These are phyloP conservation scores for Sporobolomyces phaffii DNA, from an alignment of 768 basidiomycete species.

Conservation along the genomic window DNA sequence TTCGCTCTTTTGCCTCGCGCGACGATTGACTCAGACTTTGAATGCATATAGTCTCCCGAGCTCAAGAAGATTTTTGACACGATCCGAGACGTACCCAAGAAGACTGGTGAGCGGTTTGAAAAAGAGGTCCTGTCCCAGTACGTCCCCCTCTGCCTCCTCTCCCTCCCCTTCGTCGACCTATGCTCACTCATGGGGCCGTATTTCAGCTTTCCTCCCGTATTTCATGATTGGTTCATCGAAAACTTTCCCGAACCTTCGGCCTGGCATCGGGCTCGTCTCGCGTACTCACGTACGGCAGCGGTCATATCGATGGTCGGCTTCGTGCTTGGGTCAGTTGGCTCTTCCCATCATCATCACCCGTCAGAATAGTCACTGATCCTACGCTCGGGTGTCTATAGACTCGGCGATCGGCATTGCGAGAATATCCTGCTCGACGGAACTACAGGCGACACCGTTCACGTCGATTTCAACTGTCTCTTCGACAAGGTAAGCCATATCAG, in stretches of 20 bases:
- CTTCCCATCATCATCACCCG: not conserved
- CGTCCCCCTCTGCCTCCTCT: conserved; percentile 37
- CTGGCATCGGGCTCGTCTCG: conserved; percentile 82
- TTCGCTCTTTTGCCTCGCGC: not conserved
- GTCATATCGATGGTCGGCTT: conserved; percentile 99
- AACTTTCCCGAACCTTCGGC: conserved; percentile 94
- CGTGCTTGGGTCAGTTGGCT: conserved; percentile 74
- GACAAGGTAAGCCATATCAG: conserved; percentile 66
- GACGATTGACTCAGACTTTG: too few species aligned
- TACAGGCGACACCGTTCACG: conserved; percentile 86
- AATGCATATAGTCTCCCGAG: conserved; percentile 46
- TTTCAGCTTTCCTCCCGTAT: conserved; percentile 73
- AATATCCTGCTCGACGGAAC: conserved; percentile 87
- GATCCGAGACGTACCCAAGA: conserved; percentile 38
- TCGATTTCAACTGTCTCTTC: conserved; percentile 96
- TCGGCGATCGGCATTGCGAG: conserved; percentile 95
- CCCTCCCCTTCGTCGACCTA: too few species aligned
- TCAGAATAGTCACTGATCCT: too few species aligned
- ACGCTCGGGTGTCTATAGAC: conserved; percentile 50
- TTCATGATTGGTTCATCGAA: conserved; percentile 95
- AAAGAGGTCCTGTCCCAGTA: conserved; percentile 58
- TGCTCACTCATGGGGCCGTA: too few species aligned
- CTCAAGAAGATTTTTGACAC: conserved; percentile 44
- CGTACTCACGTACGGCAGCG: conserved; percentile 80
- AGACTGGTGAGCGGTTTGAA: conserved; percentile 44